Conservation (phyloP, 2,329 filamentous ascomycete species). For the Aspergillus unguis region DNA sequence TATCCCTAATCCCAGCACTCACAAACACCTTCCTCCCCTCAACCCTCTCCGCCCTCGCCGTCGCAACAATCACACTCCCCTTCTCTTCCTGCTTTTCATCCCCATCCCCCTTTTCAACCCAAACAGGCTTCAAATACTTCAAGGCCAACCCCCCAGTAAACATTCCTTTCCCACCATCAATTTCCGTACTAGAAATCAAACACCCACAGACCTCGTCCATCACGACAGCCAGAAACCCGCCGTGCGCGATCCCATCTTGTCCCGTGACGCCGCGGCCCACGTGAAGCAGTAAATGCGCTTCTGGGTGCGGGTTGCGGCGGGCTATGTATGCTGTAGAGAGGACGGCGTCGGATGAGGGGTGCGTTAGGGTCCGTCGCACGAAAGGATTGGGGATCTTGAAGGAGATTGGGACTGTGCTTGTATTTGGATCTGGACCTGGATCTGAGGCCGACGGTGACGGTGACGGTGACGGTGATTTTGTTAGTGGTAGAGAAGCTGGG, state of each 20-base stretch:
- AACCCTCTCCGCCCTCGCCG: constrained; percentile 4
- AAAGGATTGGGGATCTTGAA: neutral
- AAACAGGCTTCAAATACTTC: constrained; percentile 5
- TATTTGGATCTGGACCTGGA: neutral
- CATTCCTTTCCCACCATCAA: constrained; percentile 9
- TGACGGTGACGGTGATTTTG: too few species aligned
- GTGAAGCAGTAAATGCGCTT: constrained; percentile 9
- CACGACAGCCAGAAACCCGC: constrained; percentile 11
- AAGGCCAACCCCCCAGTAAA: constrained; percentile 6
- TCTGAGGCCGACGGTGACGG: neutral
- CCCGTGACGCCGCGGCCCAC: constrained; percentile 4
- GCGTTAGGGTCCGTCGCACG: too few species aligned
- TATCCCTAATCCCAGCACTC: constrained; percentile 2
- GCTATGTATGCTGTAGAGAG: too few species aligned
- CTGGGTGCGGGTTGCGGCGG: neutral
- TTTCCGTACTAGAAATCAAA: neutral
- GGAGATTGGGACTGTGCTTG: neutral
- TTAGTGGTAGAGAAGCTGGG: too few species aligned
- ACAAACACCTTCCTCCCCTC: constrained; percentile 14
- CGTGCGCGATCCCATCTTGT: constrained; percentile 8
- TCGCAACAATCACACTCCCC: constrained; percentile 4
- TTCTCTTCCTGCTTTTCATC: neutral
- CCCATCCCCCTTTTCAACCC: neutral
- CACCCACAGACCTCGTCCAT: constrained; percentile 10
- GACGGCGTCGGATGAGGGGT: too few species aligned